These are phyloP conservation scores for Myriosclerotinia curreyana DNA, from an alignment of 2,329 filamentous ascomycete genomes.

Conservation along the genomic window DNA sequence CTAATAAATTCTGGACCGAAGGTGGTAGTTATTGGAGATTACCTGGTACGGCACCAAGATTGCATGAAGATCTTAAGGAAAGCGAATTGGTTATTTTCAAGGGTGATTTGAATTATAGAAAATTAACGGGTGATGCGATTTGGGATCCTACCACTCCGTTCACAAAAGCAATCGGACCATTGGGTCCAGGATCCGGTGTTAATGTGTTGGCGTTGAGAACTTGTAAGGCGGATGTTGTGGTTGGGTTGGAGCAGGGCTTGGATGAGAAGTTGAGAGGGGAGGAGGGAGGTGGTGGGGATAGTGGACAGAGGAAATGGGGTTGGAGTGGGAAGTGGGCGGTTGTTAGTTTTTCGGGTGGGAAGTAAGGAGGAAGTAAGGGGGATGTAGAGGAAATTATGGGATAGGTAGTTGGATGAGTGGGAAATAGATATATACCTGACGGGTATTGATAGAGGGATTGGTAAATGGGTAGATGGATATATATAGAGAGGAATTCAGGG, in stretches of 20 bases:
- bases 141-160: constrained; percentile 92
- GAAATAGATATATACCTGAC: too few species aligned
- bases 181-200: constrained; percentile 77
- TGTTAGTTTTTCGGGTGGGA: constrained; percentile 77
- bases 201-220: constrained; percentile 85
- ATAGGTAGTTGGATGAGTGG: too few species aligned
- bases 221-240: constrained; percentile 95
- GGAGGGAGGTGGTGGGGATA: constrained; percentile 68
- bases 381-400: background rate
- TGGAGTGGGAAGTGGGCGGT: constrained; percentile 97
- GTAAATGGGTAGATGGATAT: background rate
- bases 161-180: constrained; percentile 75
- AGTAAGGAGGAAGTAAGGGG: constrained; percentile 39
- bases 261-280: constrained; percentile 74
- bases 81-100: constrained; percentile 94
- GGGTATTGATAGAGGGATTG: background rate
- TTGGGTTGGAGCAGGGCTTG: constrained; percentile 75
- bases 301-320: constrained; percentile 72
- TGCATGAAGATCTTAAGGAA: constrained; percentile 74
- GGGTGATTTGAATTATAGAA: constrained; percentile 94
- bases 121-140: constrained; percentile 77
- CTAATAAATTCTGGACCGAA: constrained; percentile 89
- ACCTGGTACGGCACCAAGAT: constrained; percentile 61
- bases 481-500: background rate
- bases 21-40: constrained; percentile 86